Base-by-base conservation (phyloP, 495 filamentous ascomycete genomes). In the Penicillium crystallinum region DNA sequence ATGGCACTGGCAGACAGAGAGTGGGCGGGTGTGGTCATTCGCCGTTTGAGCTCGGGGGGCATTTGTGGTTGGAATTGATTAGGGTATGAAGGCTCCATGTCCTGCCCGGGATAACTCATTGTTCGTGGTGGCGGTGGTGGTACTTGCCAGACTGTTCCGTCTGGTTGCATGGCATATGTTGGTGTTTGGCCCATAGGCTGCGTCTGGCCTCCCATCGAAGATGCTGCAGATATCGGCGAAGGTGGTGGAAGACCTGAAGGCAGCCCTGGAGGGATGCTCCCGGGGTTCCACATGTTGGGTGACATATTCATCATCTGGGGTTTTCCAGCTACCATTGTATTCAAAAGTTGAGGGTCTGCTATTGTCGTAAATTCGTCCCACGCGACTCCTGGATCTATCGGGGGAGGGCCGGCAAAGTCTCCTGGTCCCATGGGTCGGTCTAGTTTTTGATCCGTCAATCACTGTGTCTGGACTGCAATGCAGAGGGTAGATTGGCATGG, bases 311-410 rank as follows among this genome's bases (percentile, higher is more conserved):
- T 61, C 65, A 76, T 74, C 44, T 65, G 57, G 17, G 57, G 23
- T 52, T 75, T 70, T 22, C 53, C 62, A 6, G 66, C 61, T 19
- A 64, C 46, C 62, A 75, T 70, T 4, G 57, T 64, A 23, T 69
- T 66, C 19, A 75, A 38, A 46, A 73, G 53, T 34, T 72, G 70
- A 8, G 64, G 68, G 46, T 75, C 71, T n/a, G 64, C 55, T 39
- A 75, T 69, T 8, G 71, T 69, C 27, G 71, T 72, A 46, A 66
- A 75, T 42, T 75, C 71, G 38, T 75, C 66, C 72, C 69, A 74
- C 8, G 65, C 53, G 0, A 70, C 62, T 35, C 65, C 64, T 5
- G 64, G 54, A 27, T 76, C 71, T 55, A 75, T 64, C n/a, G 66
- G 49, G 21, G 58, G 52, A 30, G 61, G 53, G 23, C 70, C 54